Base-by-base conservation (phyloP, 305 asterid species). In the Euphrasia arctica region DNA sequence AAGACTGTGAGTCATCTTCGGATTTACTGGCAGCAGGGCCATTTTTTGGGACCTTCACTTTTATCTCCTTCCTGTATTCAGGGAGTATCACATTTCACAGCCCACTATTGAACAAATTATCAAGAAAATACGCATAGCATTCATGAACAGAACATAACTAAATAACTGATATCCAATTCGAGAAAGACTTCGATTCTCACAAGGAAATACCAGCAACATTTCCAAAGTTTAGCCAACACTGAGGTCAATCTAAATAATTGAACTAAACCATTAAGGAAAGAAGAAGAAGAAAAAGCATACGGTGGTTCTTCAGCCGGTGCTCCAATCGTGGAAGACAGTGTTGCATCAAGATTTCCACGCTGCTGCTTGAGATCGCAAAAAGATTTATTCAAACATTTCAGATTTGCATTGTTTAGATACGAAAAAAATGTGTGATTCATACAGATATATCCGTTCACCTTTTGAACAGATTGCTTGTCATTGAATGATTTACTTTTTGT, bases 21-120 rank as follows among this genome's bases (percentile, higher is more conserved):
- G 73, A 70, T 70, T 75, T 79, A 74, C 54, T 68, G 41, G 78
- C 70, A n/a, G 15, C 18, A 64, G 76, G 60, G 69, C 72, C 85
- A 73, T 82, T 87, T 39, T 69, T 79, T 60, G 73, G 73, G 45
- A 70, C 76, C 82, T 74, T 85, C 61, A 57, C 68, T 55, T 80
- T 85, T 64, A 79, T 32, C 70, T 70, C 79, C 70, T 79, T 89
- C 75, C 97, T 90, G 90, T 56, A 69, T 64, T 64, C 68, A 74
- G 68, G 83, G n/a, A 70, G 42, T 36, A 73, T 61, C 68, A 43
- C 59, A 70, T 64, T 74, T 74, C 70, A 67, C 66, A 36, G 7
- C 42, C 9, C 42, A 6, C 10, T 36, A 6, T 36, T 0, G 42
- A 9, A 7, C 10, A 0, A 36, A 36, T 36, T 36, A 36, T 36